Conservation (phyloP, 768 basidiomycete species). For the Mycena haematopus region DNA sequence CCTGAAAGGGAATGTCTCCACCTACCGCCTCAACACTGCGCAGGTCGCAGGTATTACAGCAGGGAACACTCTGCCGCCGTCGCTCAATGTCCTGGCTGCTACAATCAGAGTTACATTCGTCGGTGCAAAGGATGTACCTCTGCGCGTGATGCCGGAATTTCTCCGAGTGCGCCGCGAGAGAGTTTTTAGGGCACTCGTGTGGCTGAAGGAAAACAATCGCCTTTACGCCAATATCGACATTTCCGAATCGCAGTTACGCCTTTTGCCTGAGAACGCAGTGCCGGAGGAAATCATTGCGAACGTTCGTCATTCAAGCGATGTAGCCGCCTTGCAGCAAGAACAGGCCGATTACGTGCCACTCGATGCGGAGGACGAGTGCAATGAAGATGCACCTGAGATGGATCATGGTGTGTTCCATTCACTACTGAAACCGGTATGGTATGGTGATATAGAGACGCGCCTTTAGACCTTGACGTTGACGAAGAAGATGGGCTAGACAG, state of each 20-base stretch:
- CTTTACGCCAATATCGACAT: slow-evolving; percentile 39
- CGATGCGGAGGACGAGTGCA: background rate
- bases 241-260: slow-evolving; percentile 16
- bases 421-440: no score
- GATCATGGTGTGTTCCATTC: background rate
- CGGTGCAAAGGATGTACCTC: background rate
- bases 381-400: background rate
- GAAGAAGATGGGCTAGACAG: no score
- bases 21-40: background rate
- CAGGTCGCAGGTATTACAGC: background rate
- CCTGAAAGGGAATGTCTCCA: background rate
- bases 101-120: background rate
- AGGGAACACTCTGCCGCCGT: background rate
- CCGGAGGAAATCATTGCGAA: slow-evolving; percentile 36
- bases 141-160: background rate
- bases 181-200: slow-evolving; percentile 15
- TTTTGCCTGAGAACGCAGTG: slow-evolving; percentile 41
- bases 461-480: no score
- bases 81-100: background rate
- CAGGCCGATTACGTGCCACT: slow-evolving; percentile 36
- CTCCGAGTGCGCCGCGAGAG: background rate
- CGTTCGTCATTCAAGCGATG: slow-evolving; percentile 30
- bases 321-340: slow-evolving; percentile 29
- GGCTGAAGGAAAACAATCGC: slow-evolving; percentile 45
- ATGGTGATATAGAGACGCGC: no score